Conservation (phyloP, 2,329 filamentous ascomycete genomes). For the Phyllosticta ampelicida region DNA sequence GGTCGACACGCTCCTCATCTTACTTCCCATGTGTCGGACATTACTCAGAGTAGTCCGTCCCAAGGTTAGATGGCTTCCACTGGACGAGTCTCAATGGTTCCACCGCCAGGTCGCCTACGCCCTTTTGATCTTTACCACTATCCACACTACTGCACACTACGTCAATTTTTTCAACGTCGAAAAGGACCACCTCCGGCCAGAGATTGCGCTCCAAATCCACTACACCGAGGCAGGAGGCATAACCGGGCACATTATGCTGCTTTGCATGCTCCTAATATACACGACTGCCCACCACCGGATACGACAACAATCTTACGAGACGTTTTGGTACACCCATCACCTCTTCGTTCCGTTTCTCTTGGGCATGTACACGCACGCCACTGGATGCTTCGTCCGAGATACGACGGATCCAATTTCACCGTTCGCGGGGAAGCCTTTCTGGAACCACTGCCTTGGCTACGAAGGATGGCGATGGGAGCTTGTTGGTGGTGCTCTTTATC, state of each 20-base stretch:
- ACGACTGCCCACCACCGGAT: constrained; percentile 90
- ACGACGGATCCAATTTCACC: constrained; percentile 62
- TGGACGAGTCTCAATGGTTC: constrained; percentile 97
- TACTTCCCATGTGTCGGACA: constrained; percentile 91
- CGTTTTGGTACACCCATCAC: constrained; percentile 99
- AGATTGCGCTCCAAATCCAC: constrained; percentile 79
- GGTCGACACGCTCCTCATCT: constrained; percentile 75
- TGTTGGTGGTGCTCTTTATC: constrained; percentile 72
- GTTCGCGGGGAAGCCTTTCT: constrained; percentile 72
- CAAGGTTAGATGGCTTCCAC: constrained; percentile 74
- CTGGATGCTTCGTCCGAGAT: constrained; percentile 92
- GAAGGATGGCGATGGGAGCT: constrained; percentile 97
- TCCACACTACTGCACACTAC: constrained; percentile 76
- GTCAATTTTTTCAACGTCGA: constrained; percentile 99
- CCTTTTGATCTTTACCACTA: constrained; percentile 67
- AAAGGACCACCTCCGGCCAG: constrained; percentile 65
- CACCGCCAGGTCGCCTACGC: constrained; percentile 90
- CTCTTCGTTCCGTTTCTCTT: constrained; percentile 95
- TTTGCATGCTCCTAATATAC: constrained; percentile 99
- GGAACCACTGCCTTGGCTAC: constrained; percentile 89
- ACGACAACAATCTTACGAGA: constrained; percentile 93
- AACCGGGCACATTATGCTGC: constrained; percentile 91
- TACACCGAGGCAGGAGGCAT: constrained; percentile 82
- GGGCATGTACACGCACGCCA: constrained; percentile 89
- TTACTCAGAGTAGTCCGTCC: constrained; percentile 75